Evolutionary conservation across 805 yeast species (phyloP).

Genomic region (Priceomyces fermenticarens): DNA sequence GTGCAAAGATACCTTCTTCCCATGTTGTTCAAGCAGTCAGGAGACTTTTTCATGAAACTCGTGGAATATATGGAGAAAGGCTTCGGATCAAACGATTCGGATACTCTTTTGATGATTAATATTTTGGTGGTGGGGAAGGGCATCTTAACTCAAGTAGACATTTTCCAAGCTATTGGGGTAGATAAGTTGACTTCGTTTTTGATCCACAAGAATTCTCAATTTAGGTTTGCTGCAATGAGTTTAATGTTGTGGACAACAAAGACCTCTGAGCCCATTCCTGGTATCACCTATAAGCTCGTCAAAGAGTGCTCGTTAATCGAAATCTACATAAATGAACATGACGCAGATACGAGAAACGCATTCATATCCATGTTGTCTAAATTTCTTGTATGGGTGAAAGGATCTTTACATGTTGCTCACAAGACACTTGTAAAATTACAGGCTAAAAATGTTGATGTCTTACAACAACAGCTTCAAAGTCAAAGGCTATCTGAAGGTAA

Average conservation of each 20-base stretch:
- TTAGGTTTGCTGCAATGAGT: constrained; percentile 56
- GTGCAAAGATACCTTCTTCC: constrained; percentile 63
- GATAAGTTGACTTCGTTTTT: constrained; percentile 28
- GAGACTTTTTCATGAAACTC: constrained; percentile 31
- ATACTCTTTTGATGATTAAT: constrained; percentile 46
- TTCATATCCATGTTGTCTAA: constrained; percentile 60
- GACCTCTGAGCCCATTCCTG: constrained; percentile 54
- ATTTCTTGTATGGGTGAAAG: constrained; percentile 64
- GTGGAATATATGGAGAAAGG: constrained; percentile 9
- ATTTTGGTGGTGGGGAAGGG: constrained; percentile 65
- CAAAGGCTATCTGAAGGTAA: constrained; percentile 2
- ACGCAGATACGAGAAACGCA: constrained; percentile 65
- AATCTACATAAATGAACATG: constrained; percentile 54
- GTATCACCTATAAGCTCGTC: constrained; percentile 43
- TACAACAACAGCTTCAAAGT: constrained; percentile 9
- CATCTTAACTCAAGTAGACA: constrained; percentile 24
- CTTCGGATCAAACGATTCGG: constrained; percentile 15
- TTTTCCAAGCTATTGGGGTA: constrained; percentile 1
- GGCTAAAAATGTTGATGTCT: constrained; percentile 15
- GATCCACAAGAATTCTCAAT: constrained; percentile 38
- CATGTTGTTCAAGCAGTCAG: constrained; percentile 53
- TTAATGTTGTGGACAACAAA: constrained; percentile 60
- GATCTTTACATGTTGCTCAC: constrained; percentile 54
- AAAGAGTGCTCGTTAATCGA: constrained; percentile 36
- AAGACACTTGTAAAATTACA: constrained; percentile 39